Evolutionary conservation across 768 basidiomycete genomes (phyloP).

Genomic region (Rhodotorula taiwanensis): DNA sequence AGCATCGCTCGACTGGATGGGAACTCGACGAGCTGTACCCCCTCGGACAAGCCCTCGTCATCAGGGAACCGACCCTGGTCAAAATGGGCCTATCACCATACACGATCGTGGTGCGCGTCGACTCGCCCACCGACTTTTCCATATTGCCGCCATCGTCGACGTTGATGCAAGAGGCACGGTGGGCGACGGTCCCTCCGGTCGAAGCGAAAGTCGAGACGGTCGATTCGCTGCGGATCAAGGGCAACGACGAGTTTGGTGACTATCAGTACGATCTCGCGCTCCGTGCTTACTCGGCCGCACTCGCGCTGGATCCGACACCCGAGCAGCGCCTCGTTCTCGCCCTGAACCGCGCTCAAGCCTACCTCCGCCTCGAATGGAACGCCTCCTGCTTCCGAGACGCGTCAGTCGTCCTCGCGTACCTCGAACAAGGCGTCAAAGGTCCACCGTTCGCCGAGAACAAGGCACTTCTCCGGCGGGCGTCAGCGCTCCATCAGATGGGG

Average conservation of each 20-base stretch:
- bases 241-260: constrained; percentile 39
- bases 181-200: background rate
- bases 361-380: background rate
- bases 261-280: constrained; percentile 41
- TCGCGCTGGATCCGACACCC: background rate
- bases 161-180: constrained; percentile 19
- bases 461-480: constrained; percentile 51
- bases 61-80: constrained; percentile 45
- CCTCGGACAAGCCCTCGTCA: constrained; percentile 41
- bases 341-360: constrained; percentile 15
- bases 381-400: constrained; percentile 9
- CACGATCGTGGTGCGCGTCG: constrained; percentile 40
- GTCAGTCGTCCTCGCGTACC: background rate
- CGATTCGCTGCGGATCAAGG: constrained; percentile 40
- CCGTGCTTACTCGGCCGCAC: constrained; percentile 33
- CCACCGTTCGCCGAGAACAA: constrained; percentile 54
- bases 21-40: constrained; percentile 43
- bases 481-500: too few relatives aligned
- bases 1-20: background rate
- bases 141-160: background rate
- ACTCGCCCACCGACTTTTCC: constrained; percentile 41
- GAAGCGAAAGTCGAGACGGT: background rate
- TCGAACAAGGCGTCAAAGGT: background rate
- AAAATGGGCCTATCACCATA: background rate
- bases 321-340: background rate